Evolutionary conservation across 2,329 filamentous ascomycete species (phyloP).

Genomic region (Trichoderma atrobrunneum): DNA sequence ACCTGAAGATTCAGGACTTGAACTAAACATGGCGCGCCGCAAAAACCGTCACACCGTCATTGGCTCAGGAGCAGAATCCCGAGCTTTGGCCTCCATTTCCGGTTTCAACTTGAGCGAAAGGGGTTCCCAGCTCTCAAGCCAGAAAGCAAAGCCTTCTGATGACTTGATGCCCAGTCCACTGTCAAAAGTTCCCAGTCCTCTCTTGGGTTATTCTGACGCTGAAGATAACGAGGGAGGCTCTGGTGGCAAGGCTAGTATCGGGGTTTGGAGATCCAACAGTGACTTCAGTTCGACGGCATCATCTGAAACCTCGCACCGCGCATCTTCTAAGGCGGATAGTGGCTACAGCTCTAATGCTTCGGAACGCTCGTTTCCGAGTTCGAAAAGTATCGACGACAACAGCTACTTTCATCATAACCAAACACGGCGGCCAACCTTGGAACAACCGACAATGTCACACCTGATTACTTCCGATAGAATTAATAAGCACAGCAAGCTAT

Average conservation of each 20-base stretch:
- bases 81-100: conserved; percentile 16
- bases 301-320: conserved; percentile 20
- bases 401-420: neutral
- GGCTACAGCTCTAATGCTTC: conserved; percentile 61
- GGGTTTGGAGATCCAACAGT: conserved; percentile 13
- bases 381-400: neutral
- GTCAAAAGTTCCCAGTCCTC: neutral
- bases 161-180: conserved; percentile 7
- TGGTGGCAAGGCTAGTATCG: neutral
- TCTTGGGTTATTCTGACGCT: neutral
- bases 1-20: neutral
- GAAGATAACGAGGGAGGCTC: neutral
- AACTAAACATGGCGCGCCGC: neutral
- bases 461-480: neutral
- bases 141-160: neutral
- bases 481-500: conserved; percentile 6
- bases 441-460: neutral
- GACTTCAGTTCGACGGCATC: conserved; percentile 1
- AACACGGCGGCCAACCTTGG: neutral
- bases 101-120: neutral
- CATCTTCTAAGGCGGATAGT: conserved; percentile 42
- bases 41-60: neutral
- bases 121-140: neutral
- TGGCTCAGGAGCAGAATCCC: neutral
- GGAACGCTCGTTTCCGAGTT: conserved; percentile 48